Base-by-base conservation (phyloP, 805 yeast genomes). In the Metschnikowia lochheadii region DNA sequence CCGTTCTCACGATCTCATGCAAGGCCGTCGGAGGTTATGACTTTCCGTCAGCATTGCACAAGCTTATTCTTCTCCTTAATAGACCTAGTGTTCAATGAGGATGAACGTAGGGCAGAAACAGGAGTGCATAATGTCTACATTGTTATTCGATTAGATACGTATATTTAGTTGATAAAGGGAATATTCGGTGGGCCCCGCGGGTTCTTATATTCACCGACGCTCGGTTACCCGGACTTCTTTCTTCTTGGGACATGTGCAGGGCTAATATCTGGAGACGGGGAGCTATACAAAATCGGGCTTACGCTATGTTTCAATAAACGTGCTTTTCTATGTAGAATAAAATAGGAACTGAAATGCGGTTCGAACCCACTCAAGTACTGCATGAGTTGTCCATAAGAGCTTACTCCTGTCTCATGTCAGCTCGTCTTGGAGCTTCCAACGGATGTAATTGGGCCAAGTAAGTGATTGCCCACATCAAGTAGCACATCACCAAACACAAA, bases 391-490 rank as follows among this genome's bases (percentile, higher is more conserved):
- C 45, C 43, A 26, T 15, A n/a, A 3, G 38, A n/a, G 11, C 37
- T 34, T 49, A 49, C 67, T 90, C 96, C 8, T 95, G 96, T 72
- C 97, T 84, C 66, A 90, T 71, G 63, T 91, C 96, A 1, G 95
- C 82, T 61, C 97, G 82, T 66, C 86, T 87, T 39, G 97, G 97
- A 40, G 82, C 89, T 52, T 89, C 96, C 62, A 91, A 76, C 6
- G 97, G 97, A 69, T 91, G 97, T 52, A 91, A 74, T 66, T 91
- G 97, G 51, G 83, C 78, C 57, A 90, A 75, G 64, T 89, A 90
- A 6, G 97, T 90, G 62, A 90, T 84, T 32, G 97, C 97, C 95
- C 95, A 87, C 91, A 87, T 84, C 63, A 87, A 73, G 66, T 78
- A 87, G 72, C 87, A 84, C 91, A 87, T 84, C 20, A 89, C 78